These are phyloP conservation scores for Pythium chondricola DNA, from an alignment of 352 stramenopile genomes.

Conservation along the genomic window DNA sequence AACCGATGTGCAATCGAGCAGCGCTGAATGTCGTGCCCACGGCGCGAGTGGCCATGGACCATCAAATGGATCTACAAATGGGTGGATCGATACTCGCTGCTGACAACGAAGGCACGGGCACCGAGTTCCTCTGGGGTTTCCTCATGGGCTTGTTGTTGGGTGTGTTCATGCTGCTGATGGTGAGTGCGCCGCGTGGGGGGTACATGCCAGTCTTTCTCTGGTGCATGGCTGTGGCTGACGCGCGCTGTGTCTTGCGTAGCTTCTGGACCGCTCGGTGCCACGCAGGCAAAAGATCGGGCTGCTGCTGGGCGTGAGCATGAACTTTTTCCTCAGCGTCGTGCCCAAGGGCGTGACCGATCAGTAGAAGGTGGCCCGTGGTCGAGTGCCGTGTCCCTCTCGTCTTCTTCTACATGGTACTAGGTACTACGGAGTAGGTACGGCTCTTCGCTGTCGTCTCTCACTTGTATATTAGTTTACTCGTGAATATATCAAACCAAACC, in stretches of 20 bases:
- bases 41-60: conserved; percentile 60
- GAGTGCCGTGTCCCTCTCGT: too few species aligned
- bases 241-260: conserved; percentile 24
- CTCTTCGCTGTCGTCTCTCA: too few species aligned
- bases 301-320: conserved; percentile 83
- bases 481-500: too few species aligned
- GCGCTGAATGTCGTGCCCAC: conserved; percentile 75
- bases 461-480: too few species aligned
- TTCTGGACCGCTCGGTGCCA: conserved; percentile 79
- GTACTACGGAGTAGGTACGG: too few species aligned
- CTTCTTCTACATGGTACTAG: too few species aligned
- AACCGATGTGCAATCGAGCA: conserved; percentile 16
- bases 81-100: conserved; percentile 76
- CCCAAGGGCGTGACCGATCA: conserved; percentile 67
- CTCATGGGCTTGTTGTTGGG: conserved; percentile 82
- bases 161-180: conserved; percentile 89
- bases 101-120: conserved; percentile 85
- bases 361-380: too few species aligned
- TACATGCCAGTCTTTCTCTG: neutral
- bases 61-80: conserved; percentile 84
- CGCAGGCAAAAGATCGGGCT: conserved; percentile 84
- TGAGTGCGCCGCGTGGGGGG: conserved; percentile 18
- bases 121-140: conserved; percentile 86
- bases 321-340: conserved; percentile 87
- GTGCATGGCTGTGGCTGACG: neutral